phyloP scores from a whole-genome alignment of 2,329 filamentous ascomycete species.

The Paecilomyces formosus region DNA sequence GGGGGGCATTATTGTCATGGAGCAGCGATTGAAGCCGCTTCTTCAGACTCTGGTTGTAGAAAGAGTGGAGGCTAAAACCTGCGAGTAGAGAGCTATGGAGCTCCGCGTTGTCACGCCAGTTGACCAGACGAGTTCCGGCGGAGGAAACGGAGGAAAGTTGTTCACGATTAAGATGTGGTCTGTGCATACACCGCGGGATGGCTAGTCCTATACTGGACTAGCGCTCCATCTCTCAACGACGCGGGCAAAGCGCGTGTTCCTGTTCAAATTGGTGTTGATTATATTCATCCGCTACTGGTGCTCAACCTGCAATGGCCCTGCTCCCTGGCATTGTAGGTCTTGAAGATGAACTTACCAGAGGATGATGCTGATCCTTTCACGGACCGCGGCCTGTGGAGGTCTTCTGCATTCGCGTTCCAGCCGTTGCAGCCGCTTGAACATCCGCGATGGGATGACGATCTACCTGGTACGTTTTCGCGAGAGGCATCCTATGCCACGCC shows the following conservation, averaged over 20 bases:
- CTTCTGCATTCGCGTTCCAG: constrained; percentile 31
- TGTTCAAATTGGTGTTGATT: background rate
- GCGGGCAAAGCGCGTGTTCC: background rate
- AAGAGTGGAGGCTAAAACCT: background rate
- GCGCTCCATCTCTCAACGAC: background rate
- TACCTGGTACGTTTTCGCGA: constrained; percentile 21
- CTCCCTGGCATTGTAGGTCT: background rate
- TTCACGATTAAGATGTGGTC: constrained; percentile 19
- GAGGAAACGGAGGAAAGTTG: background rate
- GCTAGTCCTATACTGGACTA: constrained; percentile 11
- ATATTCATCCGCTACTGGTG: background rate
- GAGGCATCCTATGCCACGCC: background rate
- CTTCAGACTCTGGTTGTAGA: background rate
- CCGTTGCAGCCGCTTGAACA: constrained; percentile 28
- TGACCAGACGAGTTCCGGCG: constrained; percentile 9
- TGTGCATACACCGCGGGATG: constrained; percentile 9
- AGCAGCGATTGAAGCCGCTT: background rate
- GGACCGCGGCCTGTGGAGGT: constrained; percentile 27
- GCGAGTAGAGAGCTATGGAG: background rate
- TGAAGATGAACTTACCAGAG: constrained; percentile 10
- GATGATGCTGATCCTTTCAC: constrained; percentile 23
- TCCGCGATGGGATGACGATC: constrained; percentile 25
- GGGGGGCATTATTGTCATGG: constrained; percentile 27
- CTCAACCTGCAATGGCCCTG: background rate
- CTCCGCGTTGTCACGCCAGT: background rate